These are phyloP conservation scores for Tetracladium marchalianum DNA, from an alignment of 495 filamentous ascomycete species.

Conservation along the genomic window DNA sequence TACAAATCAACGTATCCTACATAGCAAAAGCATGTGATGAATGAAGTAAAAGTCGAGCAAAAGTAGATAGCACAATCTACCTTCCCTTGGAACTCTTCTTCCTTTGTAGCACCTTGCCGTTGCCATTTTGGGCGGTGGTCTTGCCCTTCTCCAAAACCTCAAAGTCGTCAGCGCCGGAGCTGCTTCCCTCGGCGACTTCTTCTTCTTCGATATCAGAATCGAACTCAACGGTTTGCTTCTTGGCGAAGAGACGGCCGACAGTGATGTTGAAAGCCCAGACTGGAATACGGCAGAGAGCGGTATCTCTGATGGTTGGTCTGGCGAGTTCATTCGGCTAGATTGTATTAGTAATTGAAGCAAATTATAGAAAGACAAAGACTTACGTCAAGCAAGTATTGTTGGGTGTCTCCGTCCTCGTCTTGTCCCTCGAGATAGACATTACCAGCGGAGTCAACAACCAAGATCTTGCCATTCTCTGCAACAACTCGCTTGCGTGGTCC, in stretches of 20 bases:
- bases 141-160: conserved; percentile 45
- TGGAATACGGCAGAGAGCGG: conserved; percentile 59
- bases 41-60: too few species aligned
- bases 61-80: background rate
- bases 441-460: conserved; percentile 84
- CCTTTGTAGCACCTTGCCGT: conserved; percentile 8
- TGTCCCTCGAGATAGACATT: conserved; percentile 89
- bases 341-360: conserved; percentile 4
- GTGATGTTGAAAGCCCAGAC: conserved; percentile 51
- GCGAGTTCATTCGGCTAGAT: conserved; percentile 51
- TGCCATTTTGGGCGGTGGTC: conserved; percentile 17
- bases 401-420: conserved; percentile 70
- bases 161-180: conserved; percentile 41
- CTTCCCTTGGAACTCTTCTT: conserved; percentile 14
- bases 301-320: conserved; percentile 56
- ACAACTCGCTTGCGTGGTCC: conserved; percentile 75
- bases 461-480: conserved; percentile 87
- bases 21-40: background rate
- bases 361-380: conserved; percentile 20
- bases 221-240: conserved; percentile 23
- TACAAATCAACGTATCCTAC: conserved; percentile 4
- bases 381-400: conserved; percentile 79
- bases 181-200: conserved; percentile 27
- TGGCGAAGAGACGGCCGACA: conserved; percentile 41
- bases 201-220: conserved; percentile 25